A percentile compares a stretch with the other conserved stretches of the same genome.
Evolutionary conservation across 2,329 filamentous ascomycete species (phyloP).

Genomic region (Myriosclerotinia scirpicola): DNA sequence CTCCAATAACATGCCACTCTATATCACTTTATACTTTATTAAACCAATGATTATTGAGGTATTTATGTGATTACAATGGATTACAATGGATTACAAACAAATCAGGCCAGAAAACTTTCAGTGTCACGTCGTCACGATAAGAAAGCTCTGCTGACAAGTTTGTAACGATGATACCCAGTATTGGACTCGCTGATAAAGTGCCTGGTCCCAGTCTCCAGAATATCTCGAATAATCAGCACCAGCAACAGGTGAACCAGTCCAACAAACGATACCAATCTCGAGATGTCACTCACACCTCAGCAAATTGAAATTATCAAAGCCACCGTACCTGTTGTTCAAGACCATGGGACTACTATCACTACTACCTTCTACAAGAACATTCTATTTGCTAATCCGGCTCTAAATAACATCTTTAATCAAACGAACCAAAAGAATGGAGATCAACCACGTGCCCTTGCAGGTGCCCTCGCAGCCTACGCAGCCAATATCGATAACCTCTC

Average conservation of each 20-base stretch:
- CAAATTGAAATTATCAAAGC: constrained; percentile 74
- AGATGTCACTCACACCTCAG: constrained; percentile 53
- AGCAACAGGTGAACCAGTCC: no score
- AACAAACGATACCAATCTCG: constrained; percentile 23
- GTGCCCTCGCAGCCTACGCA: constrained; percentile 70
- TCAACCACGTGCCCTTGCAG: constrained; percentile 69
- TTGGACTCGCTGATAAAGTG: background rate
- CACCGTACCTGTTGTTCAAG: constrained; percentile 69
- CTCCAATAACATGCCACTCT: background rate
- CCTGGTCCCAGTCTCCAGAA: background rate
- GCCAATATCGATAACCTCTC: constrained; percentile 68
- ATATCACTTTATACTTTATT: background rate
- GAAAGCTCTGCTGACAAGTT: background rate
- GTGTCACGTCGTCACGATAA: background rate
- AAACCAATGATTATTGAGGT: background rate
- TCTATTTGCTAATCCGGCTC: constrained; percentile 60
- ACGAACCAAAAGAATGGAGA: constrained; percentile 67
- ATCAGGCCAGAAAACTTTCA: background rate
- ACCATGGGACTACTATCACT: constrained; percentile 70
- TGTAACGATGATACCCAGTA: background rate
- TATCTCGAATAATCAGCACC: background rate
- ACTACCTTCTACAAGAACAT: constrained; percentile 70
- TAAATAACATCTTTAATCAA: constrained; percentile 70
- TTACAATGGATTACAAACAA: background rate
- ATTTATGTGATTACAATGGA: background rate